Evolutionary conservation across 768 basidiomycete species (phyloP), one percentile per base, ranked within the genome.

Genomic region (Pleurotus platypus): DNA sequence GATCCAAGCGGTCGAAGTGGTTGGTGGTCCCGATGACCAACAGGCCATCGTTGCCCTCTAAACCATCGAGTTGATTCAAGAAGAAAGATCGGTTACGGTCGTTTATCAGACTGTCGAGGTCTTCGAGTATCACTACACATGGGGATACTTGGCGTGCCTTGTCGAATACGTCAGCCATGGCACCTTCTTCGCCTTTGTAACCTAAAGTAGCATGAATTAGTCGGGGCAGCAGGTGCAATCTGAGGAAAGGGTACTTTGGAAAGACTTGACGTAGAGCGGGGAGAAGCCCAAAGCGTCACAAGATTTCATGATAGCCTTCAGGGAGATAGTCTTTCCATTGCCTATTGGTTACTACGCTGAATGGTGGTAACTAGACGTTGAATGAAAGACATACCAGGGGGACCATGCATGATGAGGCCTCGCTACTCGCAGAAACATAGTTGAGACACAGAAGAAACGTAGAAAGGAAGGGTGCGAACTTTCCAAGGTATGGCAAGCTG

Each of bases 401-500:
- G 87, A 1, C 92, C 92, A 59, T 86, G 77, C 79, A 94, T 78
- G 65, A 94, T 91, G 59, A 93, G 67, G 26, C 91, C 92, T 57
- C 91, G 85, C 87, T 92, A 58, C 13, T 57, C 27, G 46, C 6
- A 58, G 24, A 39, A 9, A 12, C 54, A 58, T 42, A 40, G 26
- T 46, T 22, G 24, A 46, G 7, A 51, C 35, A 42, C 2, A 12
- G 9, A 30, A 45, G 6, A 51, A 4, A 39, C 8, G 56, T 46
- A 26, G 61, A 35, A 35, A 2, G 11, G 9, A 30, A 30, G 11
- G 8, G 11, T 11, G 7, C 30, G 30, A 9, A 86, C 87, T 82
- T 92, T 94, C 92, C 92, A 94, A 1, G 92, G 86, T 56, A 93
- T 89, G 1, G 78, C 78, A 2, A 92, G 75, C 15, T 84, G 80